Conservation (phyloP, 257 asterid genomes). For the Solanum chmielewskii region DNA sequence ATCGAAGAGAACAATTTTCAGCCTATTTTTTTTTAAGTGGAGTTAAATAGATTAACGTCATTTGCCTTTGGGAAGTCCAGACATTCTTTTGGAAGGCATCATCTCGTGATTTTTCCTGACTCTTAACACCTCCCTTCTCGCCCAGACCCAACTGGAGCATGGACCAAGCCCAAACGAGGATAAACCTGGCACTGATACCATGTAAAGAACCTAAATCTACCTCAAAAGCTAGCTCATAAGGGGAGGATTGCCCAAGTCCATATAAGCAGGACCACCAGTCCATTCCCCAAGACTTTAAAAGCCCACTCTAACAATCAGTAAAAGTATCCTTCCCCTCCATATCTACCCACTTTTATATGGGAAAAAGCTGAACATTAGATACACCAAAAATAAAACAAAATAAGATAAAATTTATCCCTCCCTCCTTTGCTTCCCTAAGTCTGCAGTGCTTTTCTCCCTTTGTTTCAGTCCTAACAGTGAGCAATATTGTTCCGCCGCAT, state of each 20-base stretch:
- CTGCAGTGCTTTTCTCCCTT: not conserved
- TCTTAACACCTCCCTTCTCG: too few species aligned
- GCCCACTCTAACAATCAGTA: not conserved
- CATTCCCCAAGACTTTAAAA: not conserved
- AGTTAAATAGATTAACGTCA: not conserved
- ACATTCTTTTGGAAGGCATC: not conserved
- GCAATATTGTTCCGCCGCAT: not conserved
- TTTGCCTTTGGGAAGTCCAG: not conserved
- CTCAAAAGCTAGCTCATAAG: not conserved
- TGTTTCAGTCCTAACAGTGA: not conserved
- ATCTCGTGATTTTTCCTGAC: not conserved
- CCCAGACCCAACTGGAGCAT: too few species aligned
- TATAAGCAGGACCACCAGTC: not conserved
- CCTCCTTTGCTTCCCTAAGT: not conserved
- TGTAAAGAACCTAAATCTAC: not conserved
- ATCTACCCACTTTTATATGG: not conserved
- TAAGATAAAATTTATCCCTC: not conserved
- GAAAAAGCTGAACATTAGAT: not conserved
- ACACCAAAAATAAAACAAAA: not conserved
- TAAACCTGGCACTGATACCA: too few species aligned
- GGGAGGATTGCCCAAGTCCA: not conserved
- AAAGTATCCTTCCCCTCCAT: not conserved
- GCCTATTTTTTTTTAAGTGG: not conserved
- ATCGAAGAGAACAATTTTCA: not conserved
- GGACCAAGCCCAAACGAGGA: too few species aligned